Conservation (phyloP, 2,329 filamentous ascomycete genomes). For the Penicillium sp. region DNA sequence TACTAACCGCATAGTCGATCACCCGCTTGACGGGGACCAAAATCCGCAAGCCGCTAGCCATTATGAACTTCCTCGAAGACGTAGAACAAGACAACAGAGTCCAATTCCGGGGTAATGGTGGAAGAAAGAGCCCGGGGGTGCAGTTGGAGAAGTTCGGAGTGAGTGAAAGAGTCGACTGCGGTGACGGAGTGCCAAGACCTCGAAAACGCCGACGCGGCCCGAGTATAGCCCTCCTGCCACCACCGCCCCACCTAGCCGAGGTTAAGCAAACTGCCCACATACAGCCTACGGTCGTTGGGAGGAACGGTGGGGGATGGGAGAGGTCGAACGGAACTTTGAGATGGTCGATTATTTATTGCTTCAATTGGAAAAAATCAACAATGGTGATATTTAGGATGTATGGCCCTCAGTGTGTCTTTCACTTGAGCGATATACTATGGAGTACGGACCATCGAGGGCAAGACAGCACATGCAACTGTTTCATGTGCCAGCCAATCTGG, state of each 20-base stretch:
- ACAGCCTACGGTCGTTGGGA: conserved; percentile 10
- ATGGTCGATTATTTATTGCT: not conserved
- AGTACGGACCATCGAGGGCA: not conserved
- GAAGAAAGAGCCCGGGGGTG: conserved; percentile 6
- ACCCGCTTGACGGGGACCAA: conserved; percentile 81
- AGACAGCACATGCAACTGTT: not conserved
- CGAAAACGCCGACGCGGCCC: conserved; percentile 36
- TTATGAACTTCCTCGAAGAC: conserved; percentile 30
- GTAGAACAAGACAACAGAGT: conserved; percentile 6
- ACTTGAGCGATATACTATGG: not conserved
- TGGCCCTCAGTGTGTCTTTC: not conserved
- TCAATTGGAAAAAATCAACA: not conserved
- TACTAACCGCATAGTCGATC: conserved; percentile 78
- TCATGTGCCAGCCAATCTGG: not conserved
- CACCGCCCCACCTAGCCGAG: conserved; percentile 37
- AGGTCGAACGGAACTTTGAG: not conserved
- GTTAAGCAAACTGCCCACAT: conserved; percentile 24
- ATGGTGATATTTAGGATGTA: not conserved
- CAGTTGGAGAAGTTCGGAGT: conserved; percentile 11
- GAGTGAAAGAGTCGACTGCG: conserved; percentile 23
- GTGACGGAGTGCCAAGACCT: conserved; percentile 37
- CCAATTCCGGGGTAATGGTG: conserved; percentile 16
- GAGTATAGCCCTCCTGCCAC: conserved; percentile 29
- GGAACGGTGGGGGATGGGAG: not conserved
- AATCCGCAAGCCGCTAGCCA: conserved; percentile 63